Conservation (phyloP, 2,329 filamentous ascomycete species). For the Verticillium tricorpus region DNA sequence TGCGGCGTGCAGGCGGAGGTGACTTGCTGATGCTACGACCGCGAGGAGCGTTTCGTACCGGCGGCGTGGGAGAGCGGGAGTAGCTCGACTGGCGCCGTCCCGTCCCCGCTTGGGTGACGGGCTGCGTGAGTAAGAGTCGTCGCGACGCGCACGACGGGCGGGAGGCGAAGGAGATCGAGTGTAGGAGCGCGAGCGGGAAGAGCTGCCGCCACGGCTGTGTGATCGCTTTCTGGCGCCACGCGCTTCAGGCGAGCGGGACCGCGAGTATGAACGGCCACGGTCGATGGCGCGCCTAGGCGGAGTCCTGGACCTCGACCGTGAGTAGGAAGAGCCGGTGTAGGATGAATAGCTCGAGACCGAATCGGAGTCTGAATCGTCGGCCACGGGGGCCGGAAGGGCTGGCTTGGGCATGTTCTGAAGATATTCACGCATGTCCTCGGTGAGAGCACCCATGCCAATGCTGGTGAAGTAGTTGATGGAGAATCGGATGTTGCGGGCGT, state of each 20-base stretch:
- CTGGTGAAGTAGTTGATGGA: constrained; percentile 99
- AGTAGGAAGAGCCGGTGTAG: constrained; percentile 61
- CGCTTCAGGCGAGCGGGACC: constrained; percentile 20
- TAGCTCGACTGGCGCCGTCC: constrained; percentile 16
- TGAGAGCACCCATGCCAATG: constrained; percentile 91
- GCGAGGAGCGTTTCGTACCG: constrained; percentile 17
- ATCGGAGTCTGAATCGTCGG: constrained; percentile 61
- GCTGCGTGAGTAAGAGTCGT: constrained; percentile 23
- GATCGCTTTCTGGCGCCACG: constrained; percentile 24
- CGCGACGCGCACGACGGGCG: constrained; percentile 7
- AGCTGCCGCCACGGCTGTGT: constrained; percentile 23
- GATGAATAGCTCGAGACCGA: constrained; percentile 77
- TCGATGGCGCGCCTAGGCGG: constrained; percentile 28
- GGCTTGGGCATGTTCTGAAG: constrained; percentile 89
- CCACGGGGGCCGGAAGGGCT: constrained; percentile 62
- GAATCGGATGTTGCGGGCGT: constrained; percentile 86
- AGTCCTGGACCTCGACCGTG: constrained; percentile 42
- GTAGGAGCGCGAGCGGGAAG: constrained; percentile 32
- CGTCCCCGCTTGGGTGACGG: constrained; percentile 20
- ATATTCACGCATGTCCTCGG: constrained; percentile 89
- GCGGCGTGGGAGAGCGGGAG: constrained; percentile 23
- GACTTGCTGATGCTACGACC: constrained; percentile 10
- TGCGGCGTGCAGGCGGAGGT: background rate
- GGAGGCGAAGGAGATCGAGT: constrained; percentile 14
- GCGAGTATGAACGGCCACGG: constrained; percentile 30